A percentile compares a stretch with the other conserved stretches of the same genome.
Conservation (phyloP, 495 filamentous ascomycete genomes). For the Thermochaetoides thermophila region DNA sequence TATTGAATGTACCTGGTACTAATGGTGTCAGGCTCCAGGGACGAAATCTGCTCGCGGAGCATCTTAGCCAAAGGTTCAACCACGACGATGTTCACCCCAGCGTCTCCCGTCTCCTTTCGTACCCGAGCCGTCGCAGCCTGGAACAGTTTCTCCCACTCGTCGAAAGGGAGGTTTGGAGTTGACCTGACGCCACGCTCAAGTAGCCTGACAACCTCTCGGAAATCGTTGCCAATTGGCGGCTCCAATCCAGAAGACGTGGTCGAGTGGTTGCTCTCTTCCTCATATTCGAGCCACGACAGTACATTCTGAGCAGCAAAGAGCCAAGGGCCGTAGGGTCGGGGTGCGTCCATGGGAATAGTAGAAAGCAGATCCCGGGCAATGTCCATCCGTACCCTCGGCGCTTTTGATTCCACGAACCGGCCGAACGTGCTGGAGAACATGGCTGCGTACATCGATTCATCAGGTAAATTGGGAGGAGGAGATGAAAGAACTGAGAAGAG, state of each 20-base stretch:
- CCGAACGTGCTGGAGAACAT: slow-evolving; percentile 28
- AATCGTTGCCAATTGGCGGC: slow-evolving; percentile 38
- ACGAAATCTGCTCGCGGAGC: slow-evolving; percentile 18
- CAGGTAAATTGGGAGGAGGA: slow-evolving; percentile 25
- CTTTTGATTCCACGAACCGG: slow-evolving; percentile 31
- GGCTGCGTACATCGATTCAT: slow-evolving; percentile 27
- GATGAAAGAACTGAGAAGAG: slow-evolving; percentile 34
- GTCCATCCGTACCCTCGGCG: slow-evolving; percentile 25
- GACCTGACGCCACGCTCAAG: slow-evolving; percentile 47
- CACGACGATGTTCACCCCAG: slow-evolving; percentile 41
- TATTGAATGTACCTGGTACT: slow-evolving; percentile 16
- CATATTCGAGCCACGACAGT: slow-evolving; percentile 15
- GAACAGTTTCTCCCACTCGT: slow-evolving; percentile 49
- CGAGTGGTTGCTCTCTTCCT: slow-evolving; percentile 19
- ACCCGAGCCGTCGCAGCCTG: slow-evolving; percentile 41
- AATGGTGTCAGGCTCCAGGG: background rate
- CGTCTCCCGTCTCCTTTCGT: slow-evolving; percentile 50
- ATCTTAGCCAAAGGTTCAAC: slow-evolving; percentile 57
- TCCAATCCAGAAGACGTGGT: slow-evolving; percentile 19
- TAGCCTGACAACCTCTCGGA: slow-evolving; percentile 52
- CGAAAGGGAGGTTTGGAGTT: slow-evolving; percentile 24
- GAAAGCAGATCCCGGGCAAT: slow-evolving; percentile 28
- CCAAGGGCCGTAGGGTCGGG: slow-evolving; percentile 28
- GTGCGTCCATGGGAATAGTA: slow-evolving; percentile 21
- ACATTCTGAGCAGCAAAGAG: slow-evolving; percentile 23